These are phyloP conservation scores for Zostera marina DNA, from an alignment of 116 monocot species.

Conservation along the genomic window DNA sequence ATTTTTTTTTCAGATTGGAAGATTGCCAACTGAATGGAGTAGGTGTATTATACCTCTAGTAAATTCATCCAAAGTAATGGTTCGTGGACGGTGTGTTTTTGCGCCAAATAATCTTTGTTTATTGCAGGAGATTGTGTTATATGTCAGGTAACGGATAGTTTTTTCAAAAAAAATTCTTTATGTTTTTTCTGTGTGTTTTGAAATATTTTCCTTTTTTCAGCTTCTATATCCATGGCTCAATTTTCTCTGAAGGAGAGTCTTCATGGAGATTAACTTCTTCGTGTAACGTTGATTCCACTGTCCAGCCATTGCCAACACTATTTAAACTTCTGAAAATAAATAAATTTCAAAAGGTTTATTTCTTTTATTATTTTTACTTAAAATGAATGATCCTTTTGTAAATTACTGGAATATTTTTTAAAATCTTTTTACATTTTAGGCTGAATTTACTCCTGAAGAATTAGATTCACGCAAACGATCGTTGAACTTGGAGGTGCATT, in stretches of 20 bases:
- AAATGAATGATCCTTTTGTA: no score
- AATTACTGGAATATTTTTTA: not conserved
- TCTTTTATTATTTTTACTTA: not conserved
- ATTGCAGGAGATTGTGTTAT: constrained; percentile 55
- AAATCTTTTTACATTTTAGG: constrained; percentile 18
- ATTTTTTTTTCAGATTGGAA: constrained; percentile 34
- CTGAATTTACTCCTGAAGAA: constrained; percentile 73
- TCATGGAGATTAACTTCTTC: constrained; percentile 33
- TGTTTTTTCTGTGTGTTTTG: not conserved
- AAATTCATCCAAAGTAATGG: constrained; percentile 53
- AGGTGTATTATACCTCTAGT: constrained; percentile 67
- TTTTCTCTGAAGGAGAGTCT: constrained; percentile 40
- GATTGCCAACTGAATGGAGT: constrained; percentile 60
- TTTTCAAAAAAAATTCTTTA: not conserved
- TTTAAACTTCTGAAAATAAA: constrained; percentile 51
- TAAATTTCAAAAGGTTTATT: constrained; percentile 40
- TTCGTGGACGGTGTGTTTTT: constrained; percentile 36
- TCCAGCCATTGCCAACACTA: constrained; percentile 49
- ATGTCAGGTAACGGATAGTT: constrained; percentile 37
- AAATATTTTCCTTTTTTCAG: constrained; percentile 17
- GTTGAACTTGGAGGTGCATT: constrained; percentile 35
- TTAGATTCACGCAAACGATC: constrained; percentile 46
- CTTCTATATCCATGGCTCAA: constrained; percentile 71
- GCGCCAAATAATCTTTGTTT: constrained; percentile 31
- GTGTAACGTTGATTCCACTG: constrained; percentile 16